Evolutionary conservation across 2,329 filamentous ascomycete genomes (phyloP).

Genomic region (Hymenotorrendiella dingleyae): DNA sequence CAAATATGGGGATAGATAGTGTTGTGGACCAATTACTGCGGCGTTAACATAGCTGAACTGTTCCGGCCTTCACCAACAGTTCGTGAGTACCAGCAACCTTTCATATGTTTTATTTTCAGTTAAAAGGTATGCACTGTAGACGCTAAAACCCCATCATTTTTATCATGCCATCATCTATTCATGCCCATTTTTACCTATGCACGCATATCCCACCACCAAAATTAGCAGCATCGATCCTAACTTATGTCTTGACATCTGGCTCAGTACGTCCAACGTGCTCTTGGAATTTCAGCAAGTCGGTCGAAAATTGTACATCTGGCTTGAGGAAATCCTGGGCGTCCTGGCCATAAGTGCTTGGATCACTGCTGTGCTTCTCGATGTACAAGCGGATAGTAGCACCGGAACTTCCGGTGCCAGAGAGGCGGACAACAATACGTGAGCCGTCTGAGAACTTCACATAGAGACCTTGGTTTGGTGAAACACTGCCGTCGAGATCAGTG

Average conservation of each 20-base stretch:
- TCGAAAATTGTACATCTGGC: constrained; percentile 81
- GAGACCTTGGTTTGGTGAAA: constrained; percentile 92
- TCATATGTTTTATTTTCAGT: too few relatives aligned
- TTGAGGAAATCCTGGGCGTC: constrained; percentile 93
- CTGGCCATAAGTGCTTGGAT: constrained; percentile 68
- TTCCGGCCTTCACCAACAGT: too few relatives aligned
- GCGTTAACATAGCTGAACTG: too few relatives aligned
- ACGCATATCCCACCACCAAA: background rate
- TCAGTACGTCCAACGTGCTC: constrained; percentile 88
- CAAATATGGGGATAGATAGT: too few relatives aligned
- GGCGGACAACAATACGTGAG: constrained; percentile 87
- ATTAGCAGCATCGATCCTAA: background rate
- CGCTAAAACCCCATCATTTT: too few relatives aligned
- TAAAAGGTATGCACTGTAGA: too few relatives aligned
- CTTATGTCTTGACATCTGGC: constrained; percentile 92
- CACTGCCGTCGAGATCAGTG: constrained; percentile 95
- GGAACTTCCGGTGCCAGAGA: constrained; percentile 91
- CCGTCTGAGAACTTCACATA: constrained; percentile 92
- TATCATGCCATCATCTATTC: background rate
- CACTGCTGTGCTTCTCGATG: constrained; percentile 88
- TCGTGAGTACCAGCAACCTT: too few relatives aligned
- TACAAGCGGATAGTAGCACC: constrained; percentile 96
- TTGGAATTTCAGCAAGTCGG: constrained; percentile 83
- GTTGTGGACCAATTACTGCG: too few relatives aligned
- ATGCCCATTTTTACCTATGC: background rate